Percentiles rank a stretch among this genome's conserved stretches.
phyloP scores from a whole-genome alignment of 2,329 filamentous ascomycete genomes.

The Aspergillus carbonarius region DNA sequence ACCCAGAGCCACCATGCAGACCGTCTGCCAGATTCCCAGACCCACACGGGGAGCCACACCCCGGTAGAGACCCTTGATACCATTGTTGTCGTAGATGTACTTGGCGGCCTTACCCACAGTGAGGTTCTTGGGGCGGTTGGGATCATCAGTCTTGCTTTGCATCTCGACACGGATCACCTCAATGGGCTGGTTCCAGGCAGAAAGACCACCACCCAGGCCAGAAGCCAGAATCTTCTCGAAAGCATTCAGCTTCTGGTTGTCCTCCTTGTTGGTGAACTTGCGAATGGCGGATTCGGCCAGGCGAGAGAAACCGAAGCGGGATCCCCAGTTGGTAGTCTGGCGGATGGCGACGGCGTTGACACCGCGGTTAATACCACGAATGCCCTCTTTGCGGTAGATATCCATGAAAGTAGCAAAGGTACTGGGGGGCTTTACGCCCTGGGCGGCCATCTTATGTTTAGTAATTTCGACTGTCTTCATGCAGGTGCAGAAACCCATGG shows the following conservation, averaged over 20 bases:
- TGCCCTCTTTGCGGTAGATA: slow-evolving; percentile 93
- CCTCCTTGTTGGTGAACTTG: slow-evolving; percentile 71
- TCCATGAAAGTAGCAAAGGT: slow-evolving; percentile 96
- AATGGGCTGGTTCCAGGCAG: slow-evolving; percentile 99
- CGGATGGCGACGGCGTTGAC: slow-evolving; percentile 98
- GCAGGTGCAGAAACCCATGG: slow-evolving; percentile 99
- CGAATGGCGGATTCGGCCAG: slow-evolving; percentile 89
- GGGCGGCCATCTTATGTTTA: slow-evolving; percentile 87
- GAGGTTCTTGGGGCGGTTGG: slow-evolving; percentile 98
- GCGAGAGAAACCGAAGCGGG: slow-evolving; percentile 88
- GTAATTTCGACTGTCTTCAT: slow-evolving; percentile 99
- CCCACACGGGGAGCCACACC: slow-evolving; percentile 93
- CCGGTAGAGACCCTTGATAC: slow-evolving; percentile 88
- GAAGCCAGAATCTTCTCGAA: slow-evolving; percentile 87
- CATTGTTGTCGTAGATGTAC: slow-evolving; percentile 91
- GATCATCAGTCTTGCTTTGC: slow-evolving; percentile 98
- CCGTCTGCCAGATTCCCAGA: slow-evolving; percentile 96
- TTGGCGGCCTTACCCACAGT: slow-evolving; percentile 77
- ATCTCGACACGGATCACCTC: slow-evolving; percentile 99
- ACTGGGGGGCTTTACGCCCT: slow-evolving; percentile 79
- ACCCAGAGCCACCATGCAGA: slow-evolving; percentile 99
- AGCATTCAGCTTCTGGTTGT: slow-evolving; percentile 73
- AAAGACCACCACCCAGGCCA: slow-evolving; percentile 85
- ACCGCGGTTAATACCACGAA: slow-evolving; percentile 94
- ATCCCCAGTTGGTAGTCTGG: slow-evolving; percentile 99